Evolutionary conservation across 805 yeast species (phyloP).

Genomic region (Candida sakaeoensis): DNA sequence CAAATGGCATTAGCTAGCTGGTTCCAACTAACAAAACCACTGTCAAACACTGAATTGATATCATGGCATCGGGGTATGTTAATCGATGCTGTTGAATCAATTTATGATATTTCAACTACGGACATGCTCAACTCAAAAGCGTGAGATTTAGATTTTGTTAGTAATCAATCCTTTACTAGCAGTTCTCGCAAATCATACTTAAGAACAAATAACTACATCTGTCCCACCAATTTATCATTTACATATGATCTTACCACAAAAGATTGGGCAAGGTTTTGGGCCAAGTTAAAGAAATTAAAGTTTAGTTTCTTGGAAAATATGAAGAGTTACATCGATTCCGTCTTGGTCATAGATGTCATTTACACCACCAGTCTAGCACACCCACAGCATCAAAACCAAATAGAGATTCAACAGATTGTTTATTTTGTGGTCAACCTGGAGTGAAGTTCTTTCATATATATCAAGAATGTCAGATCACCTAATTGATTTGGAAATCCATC

Average conservation of each 20-base stretch:
- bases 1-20: not conserved
- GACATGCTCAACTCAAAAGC: not conserved
- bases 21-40: not conserved
- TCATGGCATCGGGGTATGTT: not conserved
- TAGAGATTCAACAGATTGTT: constrained; percentile 1
- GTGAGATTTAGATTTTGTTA: not conserved
- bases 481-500: not conserved
- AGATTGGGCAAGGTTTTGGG: not conserved
- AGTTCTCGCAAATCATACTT: not conserved
- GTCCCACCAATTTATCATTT: not conserved
- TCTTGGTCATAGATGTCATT: not conserved
- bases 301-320: not conserved
- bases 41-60: not conserved
- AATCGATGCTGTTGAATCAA: not conserved
- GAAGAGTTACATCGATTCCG: not conserved
- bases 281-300: not conserved
- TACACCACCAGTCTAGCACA: not conserved
- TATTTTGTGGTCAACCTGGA: not conserved
- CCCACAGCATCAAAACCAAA: constrained; percentile 1
- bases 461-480: constrained; percentile 1
- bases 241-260: not conserved
- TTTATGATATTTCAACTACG: not conserved
- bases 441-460: not conserved
- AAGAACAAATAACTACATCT: not conserved
- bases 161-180: constrained; percentile 1